Evolutionary conservation across 305 asterid genomes (phyloP).

Genomic region (Stenogyne calaminthoides): DNA sequence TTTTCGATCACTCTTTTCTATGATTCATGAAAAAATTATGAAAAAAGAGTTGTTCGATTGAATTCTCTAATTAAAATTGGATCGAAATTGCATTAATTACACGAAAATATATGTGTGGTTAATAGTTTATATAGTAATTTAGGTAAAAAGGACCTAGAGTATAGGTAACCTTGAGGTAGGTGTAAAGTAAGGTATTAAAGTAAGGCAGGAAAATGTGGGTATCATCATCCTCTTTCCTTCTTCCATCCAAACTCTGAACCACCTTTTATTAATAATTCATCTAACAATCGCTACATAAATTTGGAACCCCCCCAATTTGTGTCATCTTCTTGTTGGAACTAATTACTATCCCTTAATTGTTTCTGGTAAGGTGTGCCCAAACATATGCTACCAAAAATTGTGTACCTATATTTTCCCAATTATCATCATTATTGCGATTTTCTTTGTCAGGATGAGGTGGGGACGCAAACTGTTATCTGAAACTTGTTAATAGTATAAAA

Average conservation of each 20-base stretch:
- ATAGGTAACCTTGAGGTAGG: conserved; percentile 61
- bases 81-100: too few relatives aligned
- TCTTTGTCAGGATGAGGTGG: background rate
- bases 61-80: too few relatives aligned
- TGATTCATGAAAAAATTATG: too few relatives aligned
- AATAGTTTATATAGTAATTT: conserved; percentile 4
- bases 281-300: conserved; percentile 23
- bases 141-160: conserved; percentile 35
- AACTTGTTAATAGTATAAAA: too few relatives aligned
- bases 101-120: too few relatives aligned
- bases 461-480: too few relatives aligned
- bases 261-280: conserved; percentile 45
- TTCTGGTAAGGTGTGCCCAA: conserved; percentile 31
- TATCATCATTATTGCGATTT: background rate
- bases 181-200: conserved; percentile 51
- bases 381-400: conserved; percentile 11
- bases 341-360: conserved; percentile 36
- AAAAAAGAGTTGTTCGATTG: too few relatives aligned
- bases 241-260: conserved; percentile 47
- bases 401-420: background rate
- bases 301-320: conserved; percentile 24
- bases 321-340: conserved; percentile 50
- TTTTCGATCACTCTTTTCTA: too few relatives aligned
- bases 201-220: conserved; percentile 30
- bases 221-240: conserved; percentile 16